Evolutionary conservation across 495 filamentous ascomycete genomes (phyloP).

Genomic region (Aspergillus hancockii): DNA sequence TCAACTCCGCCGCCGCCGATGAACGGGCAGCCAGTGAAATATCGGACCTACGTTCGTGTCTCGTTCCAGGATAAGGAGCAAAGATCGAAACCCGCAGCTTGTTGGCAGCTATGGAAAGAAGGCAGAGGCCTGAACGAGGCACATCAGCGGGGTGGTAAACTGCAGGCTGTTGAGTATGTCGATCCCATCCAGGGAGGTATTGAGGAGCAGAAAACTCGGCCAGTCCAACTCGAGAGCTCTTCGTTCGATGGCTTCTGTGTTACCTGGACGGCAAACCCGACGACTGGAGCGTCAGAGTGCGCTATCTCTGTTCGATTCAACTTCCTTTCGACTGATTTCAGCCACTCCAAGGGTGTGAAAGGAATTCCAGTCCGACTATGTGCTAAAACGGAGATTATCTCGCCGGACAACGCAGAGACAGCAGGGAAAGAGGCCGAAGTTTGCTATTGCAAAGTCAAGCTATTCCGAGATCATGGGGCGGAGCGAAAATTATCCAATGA

Average conservation of each 20-base stretch:
- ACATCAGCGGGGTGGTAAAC: constrained; percentile 80
- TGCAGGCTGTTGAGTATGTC: constrained; percentile 92
- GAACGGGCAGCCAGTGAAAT: constrained; percentile 55
- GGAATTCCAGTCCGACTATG: constrained; percentile 92
- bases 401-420: constrained; percentile 41
- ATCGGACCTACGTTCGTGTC: constrained; percentile 84
- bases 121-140: constrained; percentile 86
- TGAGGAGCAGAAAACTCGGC: constrained; percentile 69
- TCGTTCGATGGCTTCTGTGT: constrained; percentile 94
- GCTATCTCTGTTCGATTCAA: constrained; percentile 91
- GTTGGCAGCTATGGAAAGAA: constrained; percentile 97
- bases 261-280: constrained; percentile 73
- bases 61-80: constrained; percentile 96
- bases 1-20: constrained; percentile 43
- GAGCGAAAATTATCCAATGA: constrained; percentile 96
- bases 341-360: constrained; percentile 96
- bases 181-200: constrained; percentile 71
- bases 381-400: constrained; percentile 75
- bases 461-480: constrained; percentile 95
- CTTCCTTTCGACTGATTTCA: constrained; percentile 97
- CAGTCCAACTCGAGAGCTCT: constrained; percentile 74
- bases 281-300: constrained; percentile 64
- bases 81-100: constrained; percentile 73
- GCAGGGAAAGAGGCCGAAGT: constrained; percentile 61
- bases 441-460: constrained; percentile 92